Evolutionary conservation across 1,284 basidiomycete genomes (phyloP), one percentile per base, ranked within the genome.

Genomic region (Phylloboletellus chloephorus): DNA sequence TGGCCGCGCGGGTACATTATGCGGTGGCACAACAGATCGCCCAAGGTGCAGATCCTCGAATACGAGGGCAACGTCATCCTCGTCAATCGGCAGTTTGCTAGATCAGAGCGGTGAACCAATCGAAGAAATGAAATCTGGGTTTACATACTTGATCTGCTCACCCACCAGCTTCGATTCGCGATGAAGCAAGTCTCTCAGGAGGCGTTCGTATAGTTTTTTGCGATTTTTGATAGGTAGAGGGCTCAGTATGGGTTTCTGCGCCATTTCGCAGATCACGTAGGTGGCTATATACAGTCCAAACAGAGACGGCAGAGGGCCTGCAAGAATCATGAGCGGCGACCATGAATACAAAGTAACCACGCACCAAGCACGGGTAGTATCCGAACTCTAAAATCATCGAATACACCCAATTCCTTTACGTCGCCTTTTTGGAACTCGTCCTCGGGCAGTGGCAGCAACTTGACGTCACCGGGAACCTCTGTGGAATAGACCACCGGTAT

Each of bases 401-500:
- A 87, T 4, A 87, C 86, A 8, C 88, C 83, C 3, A 98, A 74
- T 65, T 98, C 94, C 55, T 90, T 85, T 5, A 98, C 85, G 15
- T 82, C 71, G 10, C 95, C 96, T 61, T 88, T 91, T 54, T 85
- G 69, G 60, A 93, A 94, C 64, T 98, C 93, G 47, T 93, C 89
- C 47, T 97, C 91, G 1, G 89, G 78, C 0, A 98, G 72, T 1
- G 95, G 96, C 3, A 98, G 76, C 1, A 98, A 72, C 50, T 88
- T 87, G 33, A 96, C 79, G 40, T 94, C 85, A 12, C 85, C 74
- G 0, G 93, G 92, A 17, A 91, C 86, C 61, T 98, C 94, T 4
- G 94, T 97, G 1, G 90, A 95, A 65, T 95, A 98, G 4, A 96
- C 92, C n/a, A 93, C 90, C 3, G 90, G 90, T 38, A 94, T 90